Evolutionary conservation across 2,329 filamentous ascomycete species (phyloP), one percentile per base, ranked within the genome.

Genomic region (Ceratocystis harringtonii): DNA sequence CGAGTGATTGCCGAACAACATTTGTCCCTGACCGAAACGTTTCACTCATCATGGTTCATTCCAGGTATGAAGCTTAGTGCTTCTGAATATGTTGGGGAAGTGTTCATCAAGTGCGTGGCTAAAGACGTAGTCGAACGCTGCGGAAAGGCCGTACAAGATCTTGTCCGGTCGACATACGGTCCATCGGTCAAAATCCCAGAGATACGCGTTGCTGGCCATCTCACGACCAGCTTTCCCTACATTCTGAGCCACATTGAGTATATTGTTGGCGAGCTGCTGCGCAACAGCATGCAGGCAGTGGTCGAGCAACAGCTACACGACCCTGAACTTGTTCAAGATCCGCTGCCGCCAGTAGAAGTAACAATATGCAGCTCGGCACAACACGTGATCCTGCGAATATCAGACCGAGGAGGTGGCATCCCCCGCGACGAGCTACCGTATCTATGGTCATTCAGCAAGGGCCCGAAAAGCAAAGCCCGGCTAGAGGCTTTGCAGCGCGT

Each of bases 1-100:
- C 85, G 95, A 68, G 94, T 97, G 69, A 99, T 99, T 72, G 94
- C 94, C 43, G 94, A 99, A 75, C 94, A 99, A 72, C 94, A 99
- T 73, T 84, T 99, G 45, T 91, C 94, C 8, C 81, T 99, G 19
- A 96, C 92, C 3, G 92, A 97, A 70, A 96, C 92, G 1, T 97
- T 92, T 78, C 87, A 94, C 74, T 89, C 89, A 0, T 87, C 89
- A 1, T 92, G 89, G 84, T 92, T 96, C 78, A 92, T 91, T 66
- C 89, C 90, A 0, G 84, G 90, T 68, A 85, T 88, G 2, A 87
- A 87, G 69, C 81, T 87, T 48, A 81, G 84, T 50, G 82, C 85
- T 66, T 78, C 88, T 61, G 92, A 97, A 69, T 95, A 95, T 71
- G 90, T 99, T 17, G 94, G 94, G 68, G 91, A 97, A 73, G 91